Evolutionary conservation across 148 eudicot species (phyloP).

Genomic region (Camellia sinensis): DNA sequence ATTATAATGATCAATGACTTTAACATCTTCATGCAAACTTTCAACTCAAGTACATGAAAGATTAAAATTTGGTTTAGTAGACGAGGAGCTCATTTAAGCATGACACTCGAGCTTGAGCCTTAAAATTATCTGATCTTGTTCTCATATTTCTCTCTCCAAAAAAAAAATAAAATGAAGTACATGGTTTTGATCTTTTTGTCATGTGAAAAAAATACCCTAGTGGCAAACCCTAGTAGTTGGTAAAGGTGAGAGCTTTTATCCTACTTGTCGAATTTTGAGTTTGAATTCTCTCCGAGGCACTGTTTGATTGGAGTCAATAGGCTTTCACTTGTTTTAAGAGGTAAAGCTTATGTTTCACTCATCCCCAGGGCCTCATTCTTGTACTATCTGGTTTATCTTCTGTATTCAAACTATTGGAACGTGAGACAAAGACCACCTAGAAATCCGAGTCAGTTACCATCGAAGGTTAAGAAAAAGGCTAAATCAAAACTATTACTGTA

Average conservation of each 20-base stretch:
- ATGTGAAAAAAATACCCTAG: no score
- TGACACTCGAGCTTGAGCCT: no score
- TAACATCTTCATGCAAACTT: background rate
- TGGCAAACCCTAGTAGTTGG: background rate
- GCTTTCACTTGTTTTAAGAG: background rate
- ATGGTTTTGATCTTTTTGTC: no score
- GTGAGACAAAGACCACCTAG: slow-evolving; percentile 1
- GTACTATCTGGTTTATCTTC: slow-evolving; percentile 5
- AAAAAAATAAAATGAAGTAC: no score
- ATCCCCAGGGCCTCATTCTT: background rate
- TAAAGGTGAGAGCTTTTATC: background rate
- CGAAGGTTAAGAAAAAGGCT: background rate
- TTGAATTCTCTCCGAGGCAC: background rate
- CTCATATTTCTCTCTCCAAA: no score
- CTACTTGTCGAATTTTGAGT: background rate
- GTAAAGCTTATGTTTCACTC: background rate
- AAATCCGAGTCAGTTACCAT: background rate
- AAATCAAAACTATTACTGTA: background rate
- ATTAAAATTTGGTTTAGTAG: no score
- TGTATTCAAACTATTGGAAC: slow-evolving; percentile 4
- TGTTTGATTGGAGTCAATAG: background rate
- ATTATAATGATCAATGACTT: no score
- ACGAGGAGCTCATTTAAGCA: no score
- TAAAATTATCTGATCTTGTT: no score
- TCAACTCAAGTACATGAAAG: background rate